A percentile compares a stretch with the other conserved stretches of the same genome.
Evolutionary conservation across 148 eudicot species (phyloP).

Genomic region (Vaccinium vitisidaea): DNA sequence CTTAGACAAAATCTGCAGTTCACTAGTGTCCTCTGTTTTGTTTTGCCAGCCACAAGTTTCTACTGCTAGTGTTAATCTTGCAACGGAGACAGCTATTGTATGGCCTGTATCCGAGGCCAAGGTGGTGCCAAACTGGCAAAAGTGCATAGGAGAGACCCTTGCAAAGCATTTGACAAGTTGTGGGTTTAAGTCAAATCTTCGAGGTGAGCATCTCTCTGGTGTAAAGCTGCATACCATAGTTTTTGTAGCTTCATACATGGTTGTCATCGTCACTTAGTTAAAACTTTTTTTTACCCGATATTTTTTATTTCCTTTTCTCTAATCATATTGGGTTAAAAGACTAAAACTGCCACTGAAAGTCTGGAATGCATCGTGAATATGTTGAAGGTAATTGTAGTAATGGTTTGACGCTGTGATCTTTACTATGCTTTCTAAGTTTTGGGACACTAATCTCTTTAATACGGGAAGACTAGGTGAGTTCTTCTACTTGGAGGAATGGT

Average conservation of each 20-base stretch:
- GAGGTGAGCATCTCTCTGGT: slow-evolving; percentile 46
- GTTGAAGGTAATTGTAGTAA: neutral
- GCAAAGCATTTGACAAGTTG: slow-evolving; percentile 87
- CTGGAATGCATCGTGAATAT: neutral
- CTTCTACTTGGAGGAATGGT: neutral
- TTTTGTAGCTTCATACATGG: neutral
- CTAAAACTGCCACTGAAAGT: neutral
- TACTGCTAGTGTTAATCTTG: slow-evolving; percentile 85
- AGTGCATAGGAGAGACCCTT: slow-evolving; percentile 69
- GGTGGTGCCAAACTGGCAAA: slow-evolving; percentile 69
- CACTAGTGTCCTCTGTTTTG: neutral
- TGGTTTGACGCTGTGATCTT: neutral
- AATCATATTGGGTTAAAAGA: neutral
- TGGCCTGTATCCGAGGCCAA: slow-evolving; percentile 86
- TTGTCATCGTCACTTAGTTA: neutral
- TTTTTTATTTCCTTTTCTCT: neutral
- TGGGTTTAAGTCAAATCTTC: slow-evolving; percentile 78
- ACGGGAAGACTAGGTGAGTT: neutral
- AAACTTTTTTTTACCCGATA: neutral
- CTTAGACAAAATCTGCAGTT: neutral
- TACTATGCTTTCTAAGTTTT: slow-evolving; percentile 1
- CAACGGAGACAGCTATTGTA: slow-evolving; percentile 91
- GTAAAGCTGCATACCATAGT: neutral
- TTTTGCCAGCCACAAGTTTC: slow-evolving; percentile 81
- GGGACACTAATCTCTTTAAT: neutral